Conservation (phyloP, 139 green algal species). For the Chlorella sp. region DNA sequence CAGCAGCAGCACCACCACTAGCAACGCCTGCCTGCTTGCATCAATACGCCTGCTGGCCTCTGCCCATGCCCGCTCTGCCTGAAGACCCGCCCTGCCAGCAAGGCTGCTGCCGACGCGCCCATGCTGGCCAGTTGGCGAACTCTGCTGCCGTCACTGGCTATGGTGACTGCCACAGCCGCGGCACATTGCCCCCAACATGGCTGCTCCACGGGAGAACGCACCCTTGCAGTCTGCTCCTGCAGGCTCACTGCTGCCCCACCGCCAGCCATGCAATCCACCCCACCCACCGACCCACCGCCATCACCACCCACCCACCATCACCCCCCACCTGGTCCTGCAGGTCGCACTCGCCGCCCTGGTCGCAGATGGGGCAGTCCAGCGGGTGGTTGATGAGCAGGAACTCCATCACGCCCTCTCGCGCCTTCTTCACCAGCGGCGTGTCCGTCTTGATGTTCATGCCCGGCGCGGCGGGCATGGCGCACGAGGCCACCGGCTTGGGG, state of each 20-base stretch:
- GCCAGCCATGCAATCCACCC: neutral
- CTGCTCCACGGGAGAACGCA: too few species aligned
- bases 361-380: slow-evolving; percentile 99
- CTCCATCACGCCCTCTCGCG: slow-evolving; percentile 99
- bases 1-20: neutral
- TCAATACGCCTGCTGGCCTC: too few species aligned
- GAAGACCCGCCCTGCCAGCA: too few species aligned
- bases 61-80: too few species aligned
- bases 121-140: too few species aligned
- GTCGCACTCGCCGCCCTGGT: slow-evolving; percentile 99
- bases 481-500: slow-evolving; percentile 97
- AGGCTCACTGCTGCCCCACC: too few species aligned
- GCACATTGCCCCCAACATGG: too few species aligned
- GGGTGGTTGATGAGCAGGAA: slow-evolving; percentile 99
- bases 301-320: neutral
- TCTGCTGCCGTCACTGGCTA: too few species aligned
- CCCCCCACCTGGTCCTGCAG: slow-evolving; percentile 85
- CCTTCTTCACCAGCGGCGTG: slow-evolving; percentile 97
- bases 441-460: slow-evolving; percentile 98
- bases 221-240: too few species aligned
- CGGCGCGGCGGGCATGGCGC: slow-evolving; percentile 95
- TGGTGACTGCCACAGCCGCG: too few species aligned
- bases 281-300: neutral
- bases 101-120: too few species aligned
- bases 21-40: neutral